Percentiles rank a stretch among this genome's conserved stretches.
phyloP scores from a whole-genome alignment of 768 basidiomycete genomes.

The Hirschioporus abietinus region DNA sequence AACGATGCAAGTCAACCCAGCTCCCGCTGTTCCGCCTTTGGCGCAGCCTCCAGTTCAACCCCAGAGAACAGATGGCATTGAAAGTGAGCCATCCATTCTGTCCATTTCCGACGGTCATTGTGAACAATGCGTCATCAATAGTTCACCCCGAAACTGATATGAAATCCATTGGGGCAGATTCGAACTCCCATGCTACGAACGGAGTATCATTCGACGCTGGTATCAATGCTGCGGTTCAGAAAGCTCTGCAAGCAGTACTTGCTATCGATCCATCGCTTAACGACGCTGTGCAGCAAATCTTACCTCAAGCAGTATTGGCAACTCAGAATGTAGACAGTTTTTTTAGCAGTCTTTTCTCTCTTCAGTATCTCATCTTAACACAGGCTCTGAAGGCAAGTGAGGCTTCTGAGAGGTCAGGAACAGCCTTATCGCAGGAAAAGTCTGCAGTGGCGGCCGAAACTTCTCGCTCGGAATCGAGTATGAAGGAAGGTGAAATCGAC shows the following conservation, averaged over 20 bases:
- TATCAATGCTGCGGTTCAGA: constrained; percentile 1
- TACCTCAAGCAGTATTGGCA: neutral
- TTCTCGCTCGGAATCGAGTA: neutral
- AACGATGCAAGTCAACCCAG: neutral
- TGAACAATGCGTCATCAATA: neutral
- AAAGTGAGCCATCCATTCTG: neutral
- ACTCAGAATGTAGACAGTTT: neutral
- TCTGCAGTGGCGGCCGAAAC: neutral
- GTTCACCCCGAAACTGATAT: neutral
- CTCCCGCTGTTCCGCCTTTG: neutral
- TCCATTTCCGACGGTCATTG: neutral
- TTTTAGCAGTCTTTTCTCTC: neutral
- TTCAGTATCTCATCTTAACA: neutral
- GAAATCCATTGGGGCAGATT: neutral
- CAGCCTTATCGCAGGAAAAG: neutral
- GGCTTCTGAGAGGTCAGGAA: neutral
- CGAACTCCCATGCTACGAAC: neutral
- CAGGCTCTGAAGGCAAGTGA: neutral
- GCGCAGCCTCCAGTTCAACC: neutral
- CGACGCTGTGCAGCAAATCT: neutral
- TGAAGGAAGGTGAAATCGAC: neutral
- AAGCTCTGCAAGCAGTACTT: constrained; percentile 1
- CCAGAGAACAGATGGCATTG: neutral
- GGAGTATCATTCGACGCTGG: neutral
- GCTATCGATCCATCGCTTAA: constrained; percentile 1